Evolutionary conservation across 768 basidiomycete species (phyloP).

Genomic region (Termitomyces sp.): DNA sequence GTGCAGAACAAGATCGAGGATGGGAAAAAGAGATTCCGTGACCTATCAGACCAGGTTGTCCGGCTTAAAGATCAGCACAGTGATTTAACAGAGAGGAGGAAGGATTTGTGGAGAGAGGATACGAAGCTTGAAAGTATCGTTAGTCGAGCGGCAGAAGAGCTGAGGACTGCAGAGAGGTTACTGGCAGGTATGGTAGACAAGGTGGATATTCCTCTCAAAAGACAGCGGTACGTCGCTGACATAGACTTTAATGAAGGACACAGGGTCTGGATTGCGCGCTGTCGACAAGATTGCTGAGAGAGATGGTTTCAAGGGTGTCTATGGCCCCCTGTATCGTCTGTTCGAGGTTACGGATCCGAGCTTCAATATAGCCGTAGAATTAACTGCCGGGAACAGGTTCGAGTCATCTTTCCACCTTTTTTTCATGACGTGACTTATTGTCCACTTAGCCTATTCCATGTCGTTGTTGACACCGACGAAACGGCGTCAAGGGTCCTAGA

Average conservation of each 20-base stretch:
- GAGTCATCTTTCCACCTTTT: not conserved
- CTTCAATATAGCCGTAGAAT: conserved; percentile 89
- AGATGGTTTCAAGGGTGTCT: conserved; percentile 73
- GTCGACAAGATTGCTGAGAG: conserved; percentile 80
- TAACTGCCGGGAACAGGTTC: conserved; percentile 94
- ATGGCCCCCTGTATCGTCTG: conserved; percentile 90
- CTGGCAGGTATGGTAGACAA: conserved; percentile 95
- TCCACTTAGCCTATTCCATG: conserved; percentile 77
- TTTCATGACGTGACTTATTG: conserved; percentile 5
- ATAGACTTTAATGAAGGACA: conserved; percentile 57
- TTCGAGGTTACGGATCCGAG: conserved; percentile 85
- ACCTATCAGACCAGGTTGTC: conserved; percentile 55
- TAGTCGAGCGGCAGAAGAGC: conserved; percentile 70
- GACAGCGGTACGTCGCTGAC: not conserved
- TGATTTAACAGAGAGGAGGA: conserved; percentile 72
- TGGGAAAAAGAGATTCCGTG: conserved; percentile 47
- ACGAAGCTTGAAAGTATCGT: conserved; percentile 79
- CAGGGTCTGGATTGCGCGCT: conserved; percentile 80
- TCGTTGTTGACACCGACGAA: conserved; percentile 95
- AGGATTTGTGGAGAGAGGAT: conserved; percentile 95
- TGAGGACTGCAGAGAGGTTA: conserved; percentile 71
- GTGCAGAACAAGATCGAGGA: conserved; percentile 61
- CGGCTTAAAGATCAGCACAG: conserved; percentile 61
- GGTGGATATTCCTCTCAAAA: conserved; percentile 30
- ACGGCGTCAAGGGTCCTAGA: conserved; percentile 91